phyloP scores from a whole-genome alignment of 2,329 filamentous ascomycete species.

The Thielaviopsis populi region DNA sequence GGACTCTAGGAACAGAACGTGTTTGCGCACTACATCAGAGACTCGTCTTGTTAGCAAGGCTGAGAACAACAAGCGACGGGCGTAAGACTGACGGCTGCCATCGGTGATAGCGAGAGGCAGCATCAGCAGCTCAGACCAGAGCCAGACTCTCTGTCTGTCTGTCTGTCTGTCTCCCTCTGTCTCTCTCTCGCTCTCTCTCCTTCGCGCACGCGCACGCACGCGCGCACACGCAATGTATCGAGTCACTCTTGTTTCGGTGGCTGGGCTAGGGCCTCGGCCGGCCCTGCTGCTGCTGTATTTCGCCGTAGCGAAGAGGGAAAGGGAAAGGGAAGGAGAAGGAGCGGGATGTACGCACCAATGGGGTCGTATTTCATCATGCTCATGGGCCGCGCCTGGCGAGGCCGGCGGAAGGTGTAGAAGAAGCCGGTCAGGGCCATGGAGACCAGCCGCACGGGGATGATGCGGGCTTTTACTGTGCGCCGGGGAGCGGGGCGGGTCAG shows the following conservation, averaged over 20 bases:
- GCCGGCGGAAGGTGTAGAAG: conserved; percentile 81
- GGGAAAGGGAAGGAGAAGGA: too few relatives aligned
- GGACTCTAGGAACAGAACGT: conserved; percentile 89
- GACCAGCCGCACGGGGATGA: conserved; percentile 82
- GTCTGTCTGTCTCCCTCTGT: too few relatives aligned
- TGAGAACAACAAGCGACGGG: background rate
- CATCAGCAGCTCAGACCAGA: background rate
- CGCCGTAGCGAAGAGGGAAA: too few relatives aligned
- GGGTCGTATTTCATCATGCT: conserved; percentile 99
- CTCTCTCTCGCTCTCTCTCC: too few relatives aligned
- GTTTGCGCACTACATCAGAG: conserved; percentile 57
- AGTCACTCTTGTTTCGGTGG: too few relatives aligned
- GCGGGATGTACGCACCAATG: conserved; percentile 46
- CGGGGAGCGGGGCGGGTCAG: background rate
- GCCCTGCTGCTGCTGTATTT: too few relatives aligned
- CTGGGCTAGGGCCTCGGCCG: too few relatives aligned
- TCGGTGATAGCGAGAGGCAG: background rate
- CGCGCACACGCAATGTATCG: too few relatives aligned
- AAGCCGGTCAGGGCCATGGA: conserved; percentile 99
- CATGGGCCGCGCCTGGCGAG: conserved; percentile 65
- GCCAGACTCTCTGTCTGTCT: too few relatives aligned
- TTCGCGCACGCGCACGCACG: too few relatives aligned
- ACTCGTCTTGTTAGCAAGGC: conserved; percentile 11
- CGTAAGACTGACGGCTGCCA: background rate
- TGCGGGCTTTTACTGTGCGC: conserved; percentile 65